Base-by-base conservation (phyloP, 1,284 basidiomycete species). In the Ganoderma multipileum region DNA sequence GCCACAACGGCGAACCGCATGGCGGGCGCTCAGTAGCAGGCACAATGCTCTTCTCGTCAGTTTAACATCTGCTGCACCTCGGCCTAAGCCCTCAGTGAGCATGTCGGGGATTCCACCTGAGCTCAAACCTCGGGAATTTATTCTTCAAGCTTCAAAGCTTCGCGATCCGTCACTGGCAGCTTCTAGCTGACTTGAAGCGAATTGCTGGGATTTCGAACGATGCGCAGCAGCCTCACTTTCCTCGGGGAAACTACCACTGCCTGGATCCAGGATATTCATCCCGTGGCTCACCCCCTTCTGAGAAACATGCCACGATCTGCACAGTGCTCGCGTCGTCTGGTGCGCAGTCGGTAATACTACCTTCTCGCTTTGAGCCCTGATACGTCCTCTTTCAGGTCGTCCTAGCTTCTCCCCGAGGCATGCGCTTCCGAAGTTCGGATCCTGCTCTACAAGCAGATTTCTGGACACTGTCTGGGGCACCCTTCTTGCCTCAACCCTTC, bases 201-300 rank as follows among this genome's bases (percentile, higher is more conserved):
- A 14, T 50, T 26, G 23, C 47, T 50, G 47, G 52, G 52, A 55
- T 30, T 33, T 55, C 52, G 52, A 55, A 33, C 52, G 47, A 50
- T 50, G 47, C 47, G 47, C 47, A 50, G 47, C 47, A 50, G 47
- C 14, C 14, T 12, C 42, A 16, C 28, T 18, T 55, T 54, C 52
- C 52, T 55, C 28, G 52, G 52, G 28, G 52, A 55, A 55, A 55
- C 52, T 28, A 33, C 52, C 52, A 30, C n/a, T n/a, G n/a, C n/a
- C n/a, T n/a, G n/a, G n/a, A n/a, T n/a, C n/a, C n/a, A n/a, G n/a
- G n/a, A 50, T 23, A 11, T 26, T 18, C 52, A 20, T 26, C 52
- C 23, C 52, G 30, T 55, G 52, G 28, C 52, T 18, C 16, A 9
- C 52, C 16, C 52, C 30, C 3, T 28, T 30, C 26, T 54, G 26